phyloP scores from a whole-genome alignment of 1,284 basidiomycete species.

The Psilocybe mexicana region DNA sequence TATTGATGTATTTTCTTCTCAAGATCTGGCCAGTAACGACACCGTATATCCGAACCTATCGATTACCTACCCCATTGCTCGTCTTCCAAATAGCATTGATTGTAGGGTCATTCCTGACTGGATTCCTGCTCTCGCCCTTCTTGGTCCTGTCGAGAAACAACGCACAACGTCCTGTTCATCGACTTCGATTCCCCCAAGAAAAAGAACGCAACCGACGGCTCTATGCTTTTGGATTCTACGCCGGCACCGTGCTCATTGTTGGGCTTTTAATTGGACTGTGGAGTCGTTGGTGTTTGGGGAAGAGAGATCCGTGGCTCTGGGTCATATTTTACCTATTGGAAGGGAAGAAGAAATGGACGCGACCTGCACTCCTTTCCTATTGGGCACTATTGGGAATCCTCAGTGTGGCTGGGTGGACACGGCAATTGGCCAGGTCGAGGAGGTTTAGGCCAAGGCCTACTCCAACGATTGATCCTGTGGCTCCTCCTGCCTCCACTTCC shows the following conservation, averaged over 20 bases:
- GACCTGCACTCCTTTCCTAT: constrained; percentile 79
- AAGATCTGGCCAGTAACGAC: constrained; percentile 82
- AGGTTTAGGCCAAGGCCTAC: constrained; percentile 41
- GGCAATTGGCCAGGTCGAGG: constrained; percentile 75
- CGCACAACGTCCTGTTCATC: constrained; percentile 88
- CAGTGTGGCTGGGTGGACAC: constrained; percentile 92
- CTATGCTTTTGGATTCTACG: constrained; percentile 87
- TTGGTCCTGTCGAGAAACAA: constrained; percentile 92
- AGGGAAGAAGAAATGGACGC: constrained; percentile 80
- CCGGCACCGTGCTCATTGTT: constrained; percentile 77
- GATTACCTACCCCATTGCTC: constrained; percentile 90
- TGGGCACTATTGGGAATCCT: constrained; percentile 82
- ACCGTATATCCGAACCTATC: constrained; percentile 90
- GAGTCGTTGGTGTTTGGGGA: constrained; percentile 87
- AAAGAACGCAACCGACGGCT: constrained; percentile 83
- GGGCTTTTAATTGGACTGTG: constrained; percentile 89
- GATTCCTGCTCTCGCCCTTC: constrained; percentile 92
- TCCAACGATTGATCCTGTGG: constrained; percentile 5
- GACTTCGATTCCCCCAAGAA: constrained; percentile 87
- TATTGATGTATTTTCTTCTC: constrained; percentile 3
- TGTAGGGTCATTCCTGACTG: constrained; percentile 88
- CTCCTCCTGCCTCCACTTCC: neutral
- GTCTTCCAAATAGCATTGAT: constrained; percentile 93
- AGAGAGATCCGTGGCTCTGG: constrained; percentile 91
- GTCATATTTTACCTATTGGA: constrained; percentile 73